phyloP scores from a whole-genome alignment of 768 basidiomycete species.

The Jaapia argillacea region DNA sequence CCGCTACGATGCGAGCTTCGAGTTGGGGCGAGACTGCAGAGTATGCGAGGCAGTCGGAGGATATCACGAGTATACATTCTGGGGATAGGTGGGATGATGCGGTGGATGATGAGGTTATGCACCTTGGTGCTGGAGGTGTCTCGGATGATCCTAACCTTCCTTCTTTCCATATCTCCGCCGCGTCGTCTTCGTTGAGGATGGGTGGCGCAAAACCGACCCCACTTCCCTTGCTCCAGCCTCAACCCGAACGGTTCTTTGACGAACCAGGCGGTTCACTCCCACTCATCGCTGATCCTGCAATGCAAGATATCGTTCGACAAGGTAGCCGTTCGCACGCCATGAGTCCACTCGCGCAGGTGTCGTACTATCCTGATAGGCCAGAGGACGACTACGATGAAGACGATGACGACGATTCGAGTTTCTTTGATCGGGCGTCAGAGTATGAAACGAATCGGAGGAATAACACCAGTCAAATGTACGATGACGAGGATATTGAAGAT shows the following conservation, averaged over 20 bases:
- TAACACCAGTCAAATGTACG: not conserved
- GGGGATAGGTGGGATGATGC: conserved; percentile 27
- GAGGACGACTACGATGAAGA: conserved; percentile 25
- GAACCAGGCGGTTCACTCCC: conserved; percentile 12
- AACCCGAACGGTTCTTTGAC: not conserved
- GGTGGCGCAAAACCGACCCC: not conserved
- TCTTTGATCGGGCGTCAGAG: not conserved
- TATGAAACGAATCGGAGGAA: not conserved
- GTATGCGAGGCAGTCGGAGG: conserved; percentile 27
- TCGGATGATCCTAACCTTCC: conserved; percentile 6
- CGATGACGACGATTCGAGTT: conserved; percentile 21
- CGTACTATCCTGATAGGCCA: conserved; percentile 7
- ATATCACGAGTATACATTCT: conserved; percentile 33
- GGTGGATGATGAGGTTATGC: conserved; percentile 38
- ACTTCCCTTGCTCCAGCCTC: not conserved
- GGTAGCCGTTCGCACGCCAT: conserved; percentile 21
- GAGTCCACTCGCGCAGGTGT: conserved; percentile 28
- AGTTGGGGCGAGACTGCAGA: conserved; percentile 50
- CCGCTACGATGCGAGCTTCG: conserved; percentile 47
- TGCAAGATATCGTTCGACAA: conserved; percentile 12
- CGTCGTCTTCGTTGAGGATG: not conserved
- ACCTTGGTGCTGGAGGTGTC: conserved; percentile 41
- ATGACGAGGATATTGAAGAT: conserved; percentile 1
- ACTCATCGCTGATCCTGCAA: conserved; percentile 14
- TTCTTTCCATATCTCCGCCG: not conserved